Base-by-base conservation (phyloP, 805 yeast genomes). In the Isabelozyma heimii region DNA sequence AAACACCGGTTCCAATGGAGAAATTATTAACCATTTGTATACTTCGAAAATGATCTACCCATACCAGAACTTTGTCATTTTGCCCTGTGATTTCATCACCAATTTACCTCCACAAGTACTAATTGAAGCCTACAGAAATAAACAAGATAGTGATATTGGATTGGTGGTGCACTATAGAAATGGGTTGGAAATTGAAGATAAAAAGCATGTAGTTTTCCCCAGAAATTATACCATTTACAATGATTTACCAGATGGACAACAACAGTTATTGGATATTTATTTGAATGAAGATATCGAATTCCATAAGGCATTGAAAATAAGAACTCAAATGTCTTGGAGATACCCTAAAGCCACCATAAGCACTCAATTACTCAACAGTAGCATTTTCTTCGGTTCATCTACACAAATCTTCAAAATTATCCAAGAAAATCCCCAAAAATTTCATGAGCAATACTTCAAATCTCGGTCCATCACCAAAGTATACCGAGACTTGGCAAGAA, bases 1-100 rank as follows among this genome's bases (percentile, higher is more conserved):
- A 43, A 55, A 60, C 30, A 50, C 54, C 9, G 78, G 76, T 13
- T 64, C 79, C 12, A 84, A 89, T 13, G 95, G 94, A n/a, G 82
- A 76, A 47, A 71, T 84, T 43, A 61, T 89, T 38, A 73, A 76
- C 42, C 77, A 65, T 14, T 55, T 81, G 48, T 67, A 79, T 52
- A 71, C 35, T 15, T 27, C 37, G 79, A 72, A 69, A 51, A 62
- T 68, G 47, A 54, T 63, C 46, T 60, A 75, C 33, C 84, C 51
- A 57, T 13, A 42, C 17, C 26, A 85, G 10, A 58, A 66, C 61
- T 85, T 90, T 60, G 89, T 91, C n/a, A 67, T 94, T 30, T 69
- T 94, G 47, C 97, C 98, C 7, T 92, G 97, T 70, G 99, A 95
- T 66, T 89, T 94, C 63, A 76, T 95, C 47, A 91, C 98, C 2